phyloP scores from a whole-genome alignment of 371 early-diverging fungal species.

The Chytridiales sp. region DNA sequence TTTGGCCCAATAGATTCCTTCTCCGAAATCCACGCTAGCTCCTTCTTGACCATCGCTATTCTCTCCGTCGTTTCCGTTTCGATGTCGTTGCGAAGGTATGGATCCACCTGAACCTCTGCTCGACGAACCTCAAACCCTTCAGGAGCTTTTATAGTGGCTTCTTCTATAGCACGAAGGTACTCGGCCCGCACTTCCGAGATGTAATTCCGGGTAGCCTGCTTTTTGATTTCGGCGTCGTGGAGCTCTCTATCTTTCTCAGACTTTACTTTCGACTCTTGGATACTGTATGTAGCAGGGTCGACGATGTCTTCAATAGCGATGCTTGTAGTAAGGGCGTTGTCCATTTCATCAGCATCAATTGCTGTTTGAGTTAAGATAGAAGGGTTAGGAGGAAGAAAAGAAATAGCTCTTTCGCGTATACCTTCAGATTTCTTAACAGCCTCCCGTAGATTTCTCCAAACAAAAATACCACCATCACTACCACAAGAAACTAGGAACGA shows the following conservation, averaged over 20 bases:
- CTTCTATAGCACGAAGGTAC: slow-evolving; percentile 40
- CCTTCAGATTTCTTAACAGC: slow-evolving; percentile 29
- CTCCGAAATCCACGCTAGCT: slow-evolving; percentile 53
- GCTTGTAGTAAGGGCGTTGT: too few relatives aligned
- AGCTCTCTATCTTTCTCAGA: slow-evolving; percentile 51
- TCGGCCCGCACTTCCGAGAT: slow-evolving; percentile 48
- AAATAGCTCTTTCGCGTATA: slow-evolving; percentile 3
- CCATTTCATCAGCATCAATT: slow-evolving; percentile 14
- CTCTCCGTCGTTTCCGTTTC: slow-evolving; percentile 39
- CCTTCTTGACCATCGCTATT: slow-evolving; percentile 41
- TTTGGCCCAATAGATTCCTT: slow-evolving; percentile 47
- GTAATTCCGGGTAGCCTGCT: slow-evolving; percentile 43
- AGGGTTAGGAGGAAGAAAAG: neutral
- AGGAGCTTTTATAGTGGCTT: slow-evolving; percentile 39
- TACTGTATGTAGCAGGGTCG: slow-evolving; percentile 44
- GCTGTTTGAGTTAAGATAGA: slow-evolving; percentile 8
- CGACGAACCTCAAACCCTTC: slow-evolving; percentile 19
- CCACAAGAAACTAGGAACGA: slow-evolving; percentile 44
- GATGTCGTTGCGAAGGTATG: slow-evolving; percentile 43
- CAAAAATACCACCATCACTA: slow-evolving; percentile 51
- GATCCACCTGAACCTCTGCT: slow-evolving; percentile 42
- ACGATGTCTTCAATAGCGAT: slow-evolving; percentile 43
- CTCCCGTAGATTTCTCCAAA: slow-evolving; percentile 38
- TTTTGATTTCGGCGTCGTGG: slow-evolving; percentile 49
- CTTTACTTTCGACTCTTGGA: slow-evolving; percentile 54